These are phyloP conservation scores for Aspergillus jensenii DNA, from an alignment of 2,329 filamentous ascomycete genomes.

Conservation along the genomic window DNA sequence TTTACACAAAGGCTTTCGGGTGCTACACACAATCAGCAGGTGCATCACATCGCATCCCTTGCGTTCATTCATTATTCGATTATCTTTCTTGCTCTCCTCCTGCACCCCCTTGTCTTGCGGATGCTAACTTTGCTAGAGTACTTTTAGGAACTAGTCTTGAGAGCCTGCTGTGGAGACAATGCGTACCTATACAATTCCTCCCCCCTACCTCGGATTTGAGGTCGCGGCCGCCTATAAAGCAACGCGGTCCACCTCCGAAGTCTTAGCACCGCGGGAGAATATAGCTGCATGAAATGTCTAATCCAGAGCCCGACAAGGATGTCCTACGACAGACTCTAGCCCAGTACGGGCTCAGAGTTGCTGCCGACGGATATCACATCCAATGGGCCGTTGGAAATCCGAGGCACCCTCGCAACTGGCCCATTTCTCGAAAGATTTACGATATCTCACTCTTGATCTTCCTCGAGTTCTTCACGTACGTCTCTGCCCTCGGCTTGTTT, in stretches of 20 bases:
- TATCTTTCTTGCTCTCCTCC: neutral
- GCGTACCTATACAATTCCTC: neutral
- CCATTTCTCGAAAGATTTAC: slow-evolving; percentile 26
- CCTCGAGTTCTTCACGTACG: slow-evolving; percentile 33
- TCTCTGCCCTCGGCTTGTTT: neutral
- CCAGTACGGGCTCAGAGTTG: slow-evolving; percentile 28
- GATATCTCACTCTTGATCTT: slow-evolving; percentile 29
- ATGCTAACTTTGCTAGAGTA: slow-evolving; percentile 6
- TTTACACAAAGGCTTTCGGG: slow-evolving; percentile 17
- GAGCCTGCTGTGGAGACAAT: neutral
- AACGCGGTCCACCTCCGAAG: neutral
- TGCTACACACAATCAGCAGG: slow-evolving; percentile 8
- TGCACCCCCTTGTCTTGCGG: slow-evolving; percentile 10
- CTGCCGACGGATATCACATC: slow-evolving; percentile 30
- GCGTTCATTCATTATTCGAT: slow-evolving; percentile 11
- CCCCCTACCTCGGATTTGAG: neutral
- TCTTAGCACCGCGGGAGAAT: neutral
- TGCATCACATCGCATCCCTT: slow-evolving; percentile 13
- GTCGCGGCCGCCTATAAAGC: slow-evolving; percentile 1
- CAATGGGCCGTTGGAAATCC: slow-evolving; percentile 31
- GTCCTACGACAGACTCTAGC: slow-evolving; percentile 20
- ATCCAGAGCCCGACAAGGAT: slow-evolving; percentile 16
- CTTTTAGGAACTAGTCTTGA: slow-evolving; percentile 3
- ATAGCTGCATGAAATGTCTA: slow-evolving; percentile 11
- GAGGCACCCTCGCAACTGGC: slow-evolving; percentile 35